Evolutionary conservation across 1,284 basidiomycete genomes (phyloP), one percentile per base, ranked within the genome.

Genomic region (Pseudozyma thailandica): DNA sequence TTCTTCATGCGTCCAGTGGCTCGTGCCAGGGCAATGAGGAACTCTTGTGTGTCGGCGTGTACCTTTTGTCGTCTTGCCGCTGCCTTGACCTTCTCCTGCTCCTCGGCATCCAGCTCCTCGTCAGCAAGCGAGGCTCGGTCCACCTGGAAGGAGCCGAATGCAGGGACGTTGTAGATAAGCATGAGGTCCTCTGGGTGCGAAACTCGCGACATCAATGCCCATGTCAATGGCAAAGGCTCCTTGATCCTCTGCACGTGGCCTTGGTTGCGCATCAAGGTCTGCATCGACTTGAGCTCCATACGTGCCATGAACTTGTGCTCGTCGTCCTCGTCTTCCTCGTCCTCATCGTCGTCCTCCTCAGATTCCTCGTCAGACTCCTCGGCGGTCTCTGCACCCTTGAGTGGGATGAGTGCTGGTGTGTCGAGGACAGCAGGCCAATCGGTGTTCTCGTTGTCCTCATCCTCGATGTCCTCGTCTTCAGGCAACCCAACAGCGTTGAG

Each of bases 161-260:
- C 80, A 2, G 80, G 79, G 5, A 74, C 69, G 31, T 79, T 77
- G 56, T 79, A 80, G 33, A 64, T 51, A 28, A 81, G 69, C 78
- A 81, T 81, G 39, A 81, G 70, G 30, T 81, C 79, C 42, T 75
- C 71, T 18, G 72, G 76, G 37, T 78, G 70, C 26, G 72, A 62
- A 6, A 79, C 69, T 41, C 74, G 68, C 35, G 69, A 68, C 4
- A 80, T 35, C 45, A 81, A 55, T n/a, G 66, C 61, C 55, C 70
- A 64, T 16, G 79, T 58, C 16, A 81, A 59, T 3, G 76, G 71
- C 15, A 77, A 30, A 4, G 80, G 80, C 46, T 81, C 79, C 53
- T 77, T 74, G 60, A 78, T 75, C 30, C 75, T 61, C 65, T 80
- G 74, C 13, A 82, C 68, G 30, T 75, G 56, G 21, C 80, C 80